A percentile compares a stretch with the other conserved stretches of the same genome.
phyloP scores from a whole-genome alignment of 805 yeast species.

The Kodamaea sagamina region DNA sequence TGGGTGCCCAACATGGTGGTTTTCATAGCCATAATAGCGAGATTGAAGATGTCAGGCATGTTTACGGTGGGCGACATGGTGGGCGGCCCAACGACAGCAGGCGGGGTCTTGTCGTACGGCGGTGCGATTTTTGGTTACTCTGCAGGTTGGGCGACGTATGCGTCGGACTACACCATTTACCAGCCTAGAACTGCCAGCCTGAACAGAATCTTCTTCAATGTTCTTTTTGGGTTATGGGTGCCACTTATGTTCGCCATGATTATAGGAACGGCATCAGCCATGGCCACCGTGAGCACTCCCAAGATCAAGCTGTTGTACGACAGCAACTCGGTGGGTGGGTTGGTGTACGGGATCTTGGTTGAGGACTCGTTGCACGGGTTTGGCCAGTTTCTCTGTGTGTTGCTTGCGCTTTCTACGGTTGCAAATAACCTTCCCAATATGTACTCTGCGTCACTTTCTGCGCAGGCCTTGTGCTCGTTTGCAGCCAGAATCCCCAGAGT shows the following conservation, averaged over 20 bases:
- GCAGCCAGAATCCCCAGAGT: slow-evolving; percentile 78
- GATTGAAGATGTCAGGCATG: slow-evolving; percentile 66
- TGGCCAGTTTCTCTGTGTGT: slow-evolving; percentile 85
- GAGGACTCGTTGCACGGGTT: slow-evolving; percentile 81
- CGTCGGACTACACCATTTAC: slow-evolving; percentile 89
- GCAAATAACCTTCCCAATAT: slow-evolving; percentile 92
- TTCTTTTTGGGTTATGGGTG: slow-evolving; percentile 60
- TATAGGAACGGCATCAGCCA: slow-evolving; percentile 83
- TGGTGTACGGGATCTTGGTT: slow-evolving; percentile 76
- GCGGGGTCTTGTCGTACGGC: slow-evolving; percentile 75
- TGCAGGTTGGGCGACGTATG: slow-evolving; percentile 91
- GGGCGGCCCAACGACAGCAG: slow-evolving; percentile 71
- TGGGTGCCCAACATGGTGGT: slow-evolving; percentile 82
- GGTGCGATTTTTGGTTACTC: slow-evolving; percentile 85
- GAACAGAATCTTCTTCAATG: slow-evolving; percentile 59
- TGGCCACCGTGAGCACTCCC: slow-evolving; percentile 49
- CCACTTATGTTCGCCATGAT: slow-evolving; percentile 74
- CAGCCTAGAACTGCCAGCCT: slow-evolving; percentile 67
- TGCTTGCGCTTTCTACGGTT: slow-evolving; percentile 84
- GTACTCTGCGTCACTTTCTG: slow-evolving; percentile 86
- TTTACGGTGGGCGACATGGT: slow-evolving; percentile 44
- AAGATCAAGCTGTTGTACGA: slow-evolving; percentile 53
- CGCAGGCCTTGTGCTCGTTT: slow-evolving; percentile 79
- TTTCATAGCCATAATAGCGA: slow-evolving; percentile 75
- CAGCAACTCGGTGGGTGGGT: slow-evolving; percentile 71